phyloP scores from a whole-genome alignment of 345 rosid species.

The Ceriops decandra region DNA sequence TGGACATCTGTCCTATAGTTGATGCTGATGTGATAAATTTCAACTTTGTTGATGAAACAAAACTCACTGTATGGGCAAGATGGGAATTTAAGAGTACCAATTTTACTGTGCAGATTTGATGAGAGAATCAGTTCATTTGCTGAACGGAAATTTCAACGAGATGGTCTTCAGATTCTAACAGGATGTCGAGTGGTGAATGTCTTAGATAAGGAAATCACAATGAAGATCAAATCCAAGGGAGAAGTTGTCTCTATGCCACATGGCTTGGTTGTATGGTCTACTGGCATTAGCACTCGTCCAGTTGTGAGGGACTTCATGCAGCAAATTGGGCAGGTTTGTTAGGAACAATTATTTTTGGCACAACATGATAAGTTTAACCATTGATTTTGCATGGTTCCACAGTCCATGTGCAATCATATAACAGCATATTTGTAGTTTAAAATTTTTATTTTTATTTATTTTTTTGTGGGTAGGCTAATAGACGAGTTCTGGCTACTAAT shows the following conservation, averaged over 20 bases:
- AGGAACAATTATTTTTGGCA: neutral
- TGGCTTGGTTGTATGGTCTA: slow-evolving; percentile 93
- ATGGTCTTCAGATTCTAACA: slow-evolving; percentile 75
- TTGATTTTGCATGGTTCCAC: neutral
- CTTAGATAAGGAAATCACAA: slow-evolving; percentile 62
- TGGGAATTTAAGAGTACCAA: neutral
- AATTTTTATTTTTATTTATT: neutral
- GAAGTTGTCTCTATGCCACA: slow-evolving; percentile 55
- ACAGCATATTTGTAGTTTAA: neutral
- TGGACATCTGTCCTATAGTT: neutral
- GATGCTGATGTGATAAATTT: neutral
- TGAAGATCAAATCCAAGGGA: slow-evolving; percentile 64
- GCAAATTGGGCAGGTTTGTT: slow-evolving; percentile 77
- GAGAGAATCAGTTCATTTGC: slow-evolving; percentile 90
- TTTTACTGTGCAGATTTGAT: slow-evolving; percentile 55
- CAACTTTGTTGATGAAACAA: neutral
- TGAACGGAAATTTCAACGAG: slow-evolving; percentile 71
- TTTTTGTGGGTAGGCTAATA: slow-evolving; percentile 38
- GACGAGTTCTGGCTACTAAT: slow-evolving; percentile 69
- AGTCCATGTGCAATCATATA: neutral
- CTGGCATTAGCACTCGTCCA: slow-evolving; percentile 85
- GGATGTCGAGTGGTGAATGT: slow-evolving; percentile 79
- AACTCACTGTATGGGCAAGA: neutral
- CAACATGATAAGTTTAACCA: neutral
- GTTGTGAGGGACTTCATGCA: slow-evolving; percentile 76